A percentile compares a stretch with the other conserved stretches of the same genome.
phyloP scores from a whole-genome alignment of 176 grass and related monocot genomes.

The Oryza nivara region DNA sequence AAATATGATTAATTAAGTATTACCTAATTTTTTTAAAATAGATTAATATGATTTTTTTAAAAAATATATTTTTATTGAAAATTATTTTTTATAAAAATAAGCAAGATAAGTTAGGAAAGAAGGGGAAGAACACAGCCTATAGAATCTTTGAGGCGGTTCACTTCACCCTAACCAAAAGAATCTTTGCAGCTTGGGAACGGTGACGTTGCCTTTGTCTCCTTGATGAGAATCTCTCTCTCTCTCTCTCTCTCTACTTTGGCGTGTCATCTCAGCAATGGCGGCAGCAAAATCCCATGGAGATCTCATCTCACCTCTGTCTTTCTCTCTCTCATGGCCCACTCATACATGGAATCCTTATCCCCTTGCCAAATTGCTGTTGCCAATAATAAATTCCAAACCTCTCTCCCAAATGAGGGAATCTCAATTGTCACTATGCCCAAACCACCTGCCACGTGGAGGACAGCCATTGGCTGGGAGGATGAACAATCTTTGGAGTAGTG shows the following conservation, averaged over 20 bases:
- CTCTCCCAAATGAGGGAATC: slow-evolving; percentile 1
- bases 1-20: no score
- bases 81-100: no score
- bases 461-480: not conserved
- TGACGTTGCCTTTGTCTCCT: slow-evolving; percentile 31
- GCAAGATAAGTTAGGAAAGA: no score
- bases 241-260: slow-evolving; percentile 29
- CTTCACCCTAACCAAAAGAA: slow-evolving; percentile 10
- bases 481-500: not conserved
- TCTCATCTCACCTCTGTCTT: not conserved
- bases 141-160: slow-evolving; percentile 11
- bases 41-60: no score
- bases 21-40: no score
- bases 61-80: no score
- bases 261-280: slow-evolving; percentile 39
- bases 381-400: slow-evolving; percentile 35
- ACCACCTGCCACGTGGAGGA: not conserved
- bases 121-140: no score
- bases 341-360: slow-evolving; percentile 42
- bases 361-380: not conserved
- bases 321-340: slow-evolving; percentile 5
- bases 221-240: slow-evolving; percentile 35
- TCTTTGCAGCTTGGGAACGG: slow-evolving; percentile 6
- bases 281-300: slow-evolving; percentile 18
- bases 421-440: not conserved